These are phyloP conservation scores for Mytilinidion resinicola DNA, from an alignment of 495 filamentous ascomycete genomes.

Conservation along the genomic window DNA sequence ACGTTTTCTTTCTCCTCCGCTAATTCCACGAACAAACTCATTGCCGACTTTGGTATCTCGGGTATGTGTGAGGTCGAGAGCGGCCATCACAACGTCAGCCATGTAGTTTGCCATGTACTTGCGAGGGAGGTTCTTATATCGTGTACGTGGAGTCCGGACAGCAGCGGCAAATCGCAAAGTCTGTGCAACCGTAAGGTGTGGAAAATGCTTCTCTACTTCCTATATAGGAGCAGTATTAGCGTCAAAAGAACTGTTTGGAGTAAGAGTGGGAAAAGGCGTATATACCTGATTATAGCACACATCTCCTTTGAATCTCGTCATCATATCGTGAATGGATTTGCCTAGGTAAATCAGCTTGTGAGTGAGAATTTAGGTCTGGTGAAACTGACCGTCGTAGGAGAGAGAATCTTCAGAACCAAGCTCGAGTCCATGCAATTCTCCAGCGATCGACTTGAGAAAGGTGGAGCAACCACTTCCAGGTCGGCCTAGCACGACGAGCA, in stretches of 20 bases:
- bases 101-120: not conserved
- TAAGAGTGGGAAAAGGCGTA: no score
- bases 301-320: constrained; percentile 66
- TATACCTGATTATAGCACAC: constrained; percentile 77
- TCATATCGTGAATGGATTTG: constrained; percentile 47
- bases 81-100: constrained; percentile 19
- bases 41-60: constrained; percentile 69
- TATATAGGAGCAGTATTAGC: no score
- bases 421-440: constrained; percentile 15
- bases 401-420: constrained; percentile 9
- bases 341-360: not conserved
- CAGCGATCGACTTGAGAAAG: constrained; percentile 24
- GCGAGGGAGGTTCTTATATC: not conserved
- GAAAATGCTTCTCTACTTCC: constrained; percentile 75
- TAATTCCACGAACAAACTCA: constrained; percentile 68
- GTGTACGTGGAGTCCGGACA: not conserved
- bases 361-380: not conserved
- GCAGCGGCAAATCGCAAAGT: constrained; percentile 67
- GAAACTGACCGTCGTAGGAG: constrained; percentile 13
- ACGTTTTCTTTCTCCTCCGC: constrained; percentile 76
- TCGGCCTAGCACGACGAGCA: not conserved
- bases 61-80: constrained; percentile 60
- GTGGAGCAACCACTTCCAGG: constrained; percentile 31
- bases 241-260: no score
- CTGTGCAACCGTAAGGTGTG: constrained; percentile 71